Evolutionary conservation across 2,329 filamentous ascomycete species (phyloP).

Genomic region (Stagonosporopsis chrysanthemi): DNA sequence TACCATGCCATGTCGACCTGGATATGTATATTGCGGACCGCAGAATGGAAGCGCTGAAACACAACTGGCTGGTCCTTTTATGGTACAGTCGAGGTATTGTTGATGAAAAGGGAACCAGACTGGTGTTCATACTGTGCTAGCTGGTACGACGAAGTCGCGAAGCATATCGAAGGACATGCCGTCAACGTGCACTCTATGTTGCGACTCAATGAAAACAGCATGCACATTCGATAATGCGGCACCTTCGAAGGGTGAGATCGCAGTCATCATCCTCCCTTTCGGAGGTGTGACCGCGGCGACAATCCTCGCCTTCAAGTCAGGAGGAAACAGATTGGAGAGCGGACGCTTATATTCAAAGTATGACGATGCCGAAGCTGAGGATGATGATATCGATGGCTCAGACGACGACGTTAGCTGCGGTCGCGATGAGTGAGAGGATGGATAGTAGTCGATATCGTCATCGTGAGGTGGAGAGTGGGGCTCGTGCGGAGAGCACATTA

Average conservation of each 20-base stretch:
- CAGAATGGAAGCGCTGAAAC: conserved; percentile 7
- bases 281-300: conserved; percentile 44
- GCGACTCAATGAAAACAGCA: conserved; percentile 43
- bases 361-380: conserved; percentile 36
- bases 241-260: conserved; percentile 46
- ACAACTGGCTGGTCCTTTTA: conserved; percentile 16
- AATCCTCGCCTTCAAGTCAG: conserved; percentile 37
- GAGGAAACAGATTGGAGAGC: conserved; percentile 25
- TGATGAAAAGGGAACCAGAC: conserved; percentile 24
- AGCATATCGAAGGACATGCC: conserved; percentile 49
- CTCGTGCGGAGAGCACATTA: conserved; percentile 21
- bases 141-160: conserved; percentile 35
- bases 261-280: conserved; percentile 34
- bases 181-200: conserved; percentile 44
- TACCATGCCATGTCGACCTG: conserved; percentile 20
- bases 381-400: conserved; percentile 42
- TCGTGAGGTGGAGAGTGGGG: conserved; percentile 12
- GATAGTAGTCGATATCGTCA: conserved; percentile 29
- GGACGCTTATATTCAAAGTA: conserved; percentile 47
- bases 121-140: conserved; percentile 33
- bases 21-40: conserved; percentile 22
- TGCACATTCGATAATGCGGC: conserved; percentile 39
- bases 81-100: background rate
- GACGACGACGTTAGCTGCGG: conserved; percentile 43
- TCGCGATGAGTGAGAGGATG: conserved; percentile 35